phyloP scores from a whole-genome alignment of 106 monocot genomes.

The Amphibolis antarctica region DNA sequence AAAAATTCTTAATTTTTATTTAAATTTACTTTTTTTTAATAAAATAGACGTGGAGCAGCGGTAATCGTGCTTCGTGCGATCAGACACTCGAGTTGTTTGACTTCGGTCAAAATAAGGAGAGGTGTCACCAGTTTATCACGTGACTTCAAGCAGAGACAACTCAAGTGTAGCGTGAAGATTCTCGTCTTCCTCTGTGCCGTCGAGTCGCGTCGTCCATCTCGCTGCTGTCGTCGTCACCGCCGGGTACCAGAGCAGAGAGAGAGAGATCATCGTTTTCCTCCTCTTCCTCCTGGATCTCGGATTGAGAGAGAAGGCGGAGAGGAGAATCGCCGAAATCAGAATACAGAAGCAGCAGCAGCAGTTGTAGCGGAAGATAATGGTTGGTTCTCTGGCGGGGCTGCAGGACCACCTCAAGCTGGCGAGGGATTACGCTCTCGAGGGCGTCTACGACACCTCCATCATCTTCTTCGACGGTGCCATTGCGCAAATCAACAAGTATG shows the following conservation, averaged over 20 bases:
- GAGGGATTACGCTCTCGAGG: constrained; percentile 91
- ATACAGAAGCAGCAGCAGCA: background rate
- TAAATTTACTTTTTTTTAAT: too few relatives aligned
- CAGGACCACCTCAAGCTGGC: constrained; percentile 94
- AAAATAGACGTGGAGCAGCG: too few relatives aligned
- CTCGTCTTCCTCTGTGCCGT: too few relatives aligned
- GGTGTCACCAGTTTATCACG: too few relatives aligned
- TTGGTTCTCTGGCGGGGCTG: constrained; percentile 41
- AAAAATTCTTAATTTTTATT: too few relatives aligned
- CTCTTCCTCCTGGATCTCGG: background rate
- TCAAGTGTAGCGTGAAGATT: too few relatives aligned
- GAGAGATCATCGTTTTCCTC: background rate
- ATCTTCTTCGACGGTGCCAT: constrained; percentile 99
- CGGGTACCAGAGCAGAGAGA: background rate
- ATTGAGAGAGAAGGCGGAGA: background rate
- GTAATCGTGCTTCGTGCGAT: too few relatives aligned
- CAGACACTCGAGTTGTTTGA: too few relatives aligned
- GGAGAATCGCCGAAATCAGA: too few relatives aligned
- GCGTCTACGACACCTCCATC: constrained; percentile 91
- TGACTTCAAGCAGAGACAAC: too few relatives aligned
- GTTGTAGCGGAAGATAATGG: background rate
- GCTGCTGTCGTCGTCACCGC: background rate
- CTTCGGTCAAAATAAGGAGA: too few relatives aligned
- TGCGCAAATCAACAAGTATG: constrained; percentile 97
- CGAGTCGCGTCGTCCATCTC: too few relatives aligned